Percentiles rank a stretch among this genome's conserved stretches.
Conservation (phyloP, 495 filamentous ascomycete species). For the Penicillium salamii region DNA sequence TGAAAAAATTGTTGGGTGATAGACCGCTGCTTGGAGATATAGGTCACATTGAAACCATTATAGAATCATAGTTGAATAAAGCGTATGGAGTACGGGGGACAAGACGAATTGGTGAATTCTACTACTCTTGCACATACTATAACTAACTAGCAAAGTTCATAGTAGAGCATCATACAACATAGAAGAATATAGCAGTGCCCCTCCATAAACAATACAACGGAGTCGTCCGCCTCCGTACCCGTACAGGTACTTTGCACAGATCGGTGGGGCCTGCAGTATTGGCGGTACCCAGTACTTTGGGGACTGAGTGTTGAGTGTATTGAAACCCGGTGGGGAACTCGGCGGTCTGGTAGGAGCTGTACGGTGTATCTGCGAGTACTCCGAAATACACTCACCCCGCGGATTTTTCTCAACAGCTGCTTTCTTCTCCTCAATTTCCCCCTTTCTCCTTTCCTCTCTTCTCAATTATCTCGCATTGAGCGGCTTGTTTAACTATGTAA, state of each 20-base stretch:
- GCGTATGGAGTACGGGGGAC: no score
- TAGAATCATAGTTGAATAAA: no score
- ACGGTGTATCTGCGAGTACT: constrained; percentile 35
- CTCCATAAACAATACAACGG: background rate
- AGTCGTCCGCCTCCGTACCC: background rate
- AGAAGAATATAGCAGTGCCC: no score
- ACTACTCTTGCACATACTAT: no score
- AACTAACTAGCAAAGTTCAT: no score
- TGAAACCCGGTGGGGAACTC: background rate
- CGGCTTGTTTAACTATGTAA: constrained; percentile 8
- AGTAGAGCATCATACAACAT: no score
- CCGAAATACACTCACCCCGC: constrained; percentile 19
- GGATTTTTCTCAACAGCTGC: constrained; percentile 24
- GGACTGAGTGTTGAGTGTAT: constrained; percentile 25
- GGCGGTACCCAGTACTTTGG: constrained; percentile 28
- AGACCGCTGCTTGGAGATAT: background rate
- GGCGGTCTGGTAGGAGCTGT: constrained; percentile 25
- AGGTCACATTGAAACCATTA: no score
- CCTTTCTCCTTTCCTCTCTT: constrained; percentile 10
- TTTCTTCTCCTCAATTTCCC: constrained; percentile 17
- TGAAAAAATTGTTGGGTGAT: constrained; percentile 2
- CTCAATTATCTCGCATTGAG: constrained; percentile 6
- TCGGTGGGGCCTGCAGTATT: constrained; percentile 12
- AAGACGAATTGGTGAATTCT: no score
- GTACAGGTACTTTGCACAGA: background rate